Conservation (phyloP, 2,329 filamentous ascomycete species). For the Fusarium papillatum region DNA sequence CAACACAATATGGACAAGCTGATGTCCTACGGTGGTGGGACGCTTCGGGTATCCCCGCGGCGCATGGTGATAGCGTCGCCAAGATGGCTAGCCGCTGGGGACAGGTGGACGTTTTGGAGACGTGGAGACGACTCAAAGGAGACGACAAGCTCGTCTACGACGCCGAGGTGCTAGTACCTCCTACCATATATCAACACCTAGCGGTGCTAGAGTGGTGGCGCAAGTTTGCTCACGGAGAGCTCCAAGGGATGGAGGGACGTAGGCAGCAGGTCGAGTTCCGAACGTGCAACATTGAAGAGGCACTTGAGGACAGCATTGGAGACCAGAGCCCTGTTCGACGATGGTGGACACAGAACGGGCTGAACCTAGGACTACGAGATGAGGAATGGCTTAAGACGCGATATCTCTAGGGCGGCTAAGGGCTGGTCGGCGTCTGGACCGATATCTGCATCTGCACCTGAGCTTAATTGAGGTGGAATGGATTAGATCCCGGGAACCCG, state of each 20-base stretch:
- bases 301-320: conserved; percentile 86
- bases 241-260: conserved; percentile 66
- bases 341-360: conserved; percentile 91
- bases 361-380: conserved; percentile 85
- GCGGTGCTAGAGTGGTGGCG: conserved; percentile 95
- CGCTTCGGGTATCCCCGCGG: conserved; percentile 81
- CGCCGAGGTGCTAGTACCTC: conserved; percentile 85
- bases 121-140: conserved; percentile 82
- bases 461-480: neutral
- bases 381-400: conserved; percentile 92
- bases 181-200: conserved; percentile 89
- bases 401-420: conserved; percentile 64
- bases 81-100: conserved; percentile 89
- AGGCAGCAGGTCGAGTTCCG: conserved; percentile 88
- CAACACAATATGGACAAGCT: conserved; percentile 85
- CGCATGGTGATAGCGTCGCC: conserved; percentile 85
- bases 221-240: conserved; percentile 70
- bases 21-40: conserved; percentile 92
- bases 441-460: conserved; percentile 6
- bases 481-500: conserved; percentile 21
- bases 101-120: conserved; percentile 85
- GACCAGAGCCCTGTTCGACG: conserved; percentile 80
- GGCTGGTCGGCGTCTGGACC: neutral
- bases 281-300: conserved; percentile 96
- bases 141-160: conserved; percentile 80